Evolutionary conservation across 2,329 filamentous ascomycete genomes (phyloP), one percentile per base, ranked within the genome.

Genomic region (Claviceps fusiformis): DNA sequence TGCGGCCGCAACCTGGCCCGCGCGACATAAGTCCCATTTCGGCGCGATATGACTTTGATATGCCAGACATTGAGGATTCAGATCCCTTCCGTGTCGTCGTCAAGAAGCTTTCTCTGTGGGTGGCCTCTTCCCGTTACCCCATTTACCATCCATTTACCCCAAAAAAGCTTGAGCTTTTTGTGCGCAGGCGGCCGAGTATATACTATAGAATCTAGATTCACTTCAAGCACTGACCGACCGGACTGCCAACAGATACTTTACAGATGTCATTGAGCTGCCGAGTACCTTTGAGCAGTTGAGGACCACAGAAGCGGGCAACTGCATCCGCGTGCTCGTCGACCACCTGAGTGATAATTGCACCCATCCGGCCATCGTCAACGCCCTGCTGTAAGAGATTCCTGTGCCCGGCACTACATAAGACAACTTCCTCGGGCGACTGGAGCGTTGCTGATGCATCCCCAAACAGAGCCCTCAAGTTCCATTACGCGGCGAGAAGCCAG

Each of bases 201-300:
- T 19, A 19, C 19, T 19, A 19, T 19, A 19, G 19, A 19, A 19
- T 19, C 19, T 19, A 19, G 19, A 19, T 19, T 19, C 19, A 33
- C 31, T 9, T 33, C 10, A 47, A 33, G 27, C 53, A 35, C 15
- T 33, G 37, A 57, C 58, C 11, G n/a, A 37, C 47, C 7, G 31
- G 19, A 19, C 19, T 19, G 19, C 19, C 47, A n/a, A 41, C 31
- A 86, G 82, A 54, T 86, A 80, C 65, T 78, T 87, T 58, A 73
- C 77, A 56, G 78, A 83, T 56, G 79, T 79, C 27, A 75, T 89
- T 55, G 75, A 77, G 53, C 70, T 83, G 49, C 84, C 86, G 17
- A 80, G 80, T 64, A 85, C 80, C 15, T 89, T 89, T 69, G 86
- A 90, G 64, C 85, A 89, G 67, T 73, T 89, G 9, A 76, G 85